Evolutionary conservation across 371 early-diverging fungal species (phyloP).

Genomic region (Chytridium lagenaria): DNA sequence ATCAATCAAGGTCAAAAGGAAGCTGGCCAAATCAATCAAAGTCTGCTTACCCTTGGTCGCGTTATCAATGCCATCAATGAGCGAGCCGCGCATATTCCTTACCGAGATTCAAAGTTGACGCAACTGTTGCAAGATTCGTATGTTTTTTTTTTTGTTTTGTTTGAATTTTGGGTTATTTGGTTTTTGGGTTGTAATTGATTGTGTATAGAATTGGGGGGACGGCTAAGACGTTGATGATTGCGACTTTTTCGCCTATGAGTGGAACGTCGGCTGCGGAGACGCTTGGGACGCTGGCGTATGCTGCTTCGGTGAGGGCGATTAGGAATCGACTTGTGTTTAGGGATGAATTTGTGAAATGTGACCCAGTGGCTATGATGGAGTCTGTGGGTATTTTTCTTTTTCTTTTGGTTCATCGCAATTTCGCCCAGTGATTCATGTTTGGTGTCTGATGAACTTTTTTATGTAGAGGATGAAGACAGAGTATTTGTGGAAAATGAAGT

Average conservation of each 20-base stretch:
- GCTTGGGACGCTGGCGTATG: not conserved
- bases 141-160: not conserved
- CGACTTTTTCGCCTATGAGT: not conserved
- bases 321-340: not conserved
- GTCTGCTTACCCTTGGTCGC: conserved; percentile 94
- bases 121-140: conserved; percentile 66
- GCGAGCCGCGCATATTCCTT: conserved; percentile 74
- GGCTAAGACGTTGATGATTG: not conserved
- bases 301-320: not conserved
- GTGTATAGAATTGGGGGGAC: not conserved
- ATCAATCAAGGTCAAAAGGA: conserved; percentile 22
- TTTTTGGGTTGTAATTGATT: not conserved
- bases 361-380: not conserved
- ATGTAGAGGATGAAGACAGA: too few relatives aligned
- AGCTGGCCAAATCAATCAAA: conserved; percentile 81
- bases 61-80: conserved; percentile 88
- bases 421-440: too few relatives aligned
- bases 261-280: not conserved
- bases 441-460: too few relatives aligned
- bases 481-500: too few relatives aligned
- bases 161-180: not conserved
- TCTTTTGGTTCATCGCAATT: too few relatives aligned
- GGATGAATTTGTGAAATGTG: not conserved
- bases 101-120: conserved; percentile 97
- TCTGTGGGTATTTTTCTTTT: not conserved